A percentile compares a stretch with the other conserved stretches of the same genome.
Conservation (phyloP, 768 basidiomycete genomes). For the Mycena olivaceomarginata region DNA sequence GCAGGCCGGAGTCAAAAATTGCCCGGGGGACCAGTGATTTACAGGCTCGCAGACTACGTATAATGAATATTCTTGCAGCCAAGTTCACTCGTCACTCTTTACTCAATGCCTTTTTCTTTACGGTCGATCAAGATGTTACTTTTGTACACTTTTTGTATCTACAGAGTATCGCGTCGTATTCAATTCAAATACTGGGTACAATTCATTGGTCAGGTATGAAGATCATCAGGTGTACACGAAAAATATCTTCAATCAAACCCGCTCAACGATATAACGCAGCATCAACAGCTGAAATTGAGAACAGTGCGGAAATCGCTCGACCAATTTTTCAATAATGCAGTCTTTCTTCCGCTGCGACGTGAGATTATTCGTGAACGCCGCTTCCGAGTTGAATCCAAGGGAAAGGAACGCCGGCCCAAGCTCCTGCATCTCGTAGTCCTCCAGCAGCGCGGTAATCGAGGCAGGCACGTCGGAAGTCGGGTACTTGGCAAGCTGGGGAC, state of each 20-base stretch:
- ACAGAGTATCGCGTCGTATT: too few species aligned
- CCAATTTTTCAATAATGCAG: not conserved
- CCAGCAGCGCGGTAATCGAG: not conserved
- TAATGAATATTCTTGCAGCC: too few species aligned
- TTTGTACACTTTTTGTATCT: too few species aligned
- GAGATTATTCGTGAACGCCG: not conserved
- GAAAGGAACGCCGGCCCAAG: slow-evolving; percentile 1
- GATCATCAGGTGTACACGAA: not conserved
- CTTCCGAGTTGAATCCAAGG: not conserved
- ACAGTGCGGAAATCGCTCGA: not conserved
- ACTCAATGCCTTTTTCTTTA: too few species aligned
- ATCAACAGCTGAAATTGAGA: not conserved
- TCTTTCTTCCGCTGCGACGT: not conserved
- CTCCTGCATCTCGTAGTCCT: not conserved
- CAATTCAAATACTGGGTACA: too few species aligned
- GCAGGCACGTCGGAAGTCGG: not conserved
- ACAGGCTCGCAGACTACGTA: too few species aligned
- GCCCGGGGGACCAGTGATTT: too few species aligned
- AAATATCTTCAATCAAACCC: not conserved
- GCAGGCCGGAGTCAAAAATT: too few species aligned
- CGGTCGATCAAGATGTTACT: too few species aligned
- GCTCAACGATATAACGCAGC: not conserved
- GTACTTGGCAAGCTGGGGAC: not conserved
- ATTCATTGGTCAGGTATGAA: not conserved
- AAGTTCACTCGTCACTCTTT: too few species aligned